Evolutionary conservation across 106 monocot species (phyloP), one percentile per base, ranked within the genome.

Genomic region (Dioscorea zingiberensis): DNA sequence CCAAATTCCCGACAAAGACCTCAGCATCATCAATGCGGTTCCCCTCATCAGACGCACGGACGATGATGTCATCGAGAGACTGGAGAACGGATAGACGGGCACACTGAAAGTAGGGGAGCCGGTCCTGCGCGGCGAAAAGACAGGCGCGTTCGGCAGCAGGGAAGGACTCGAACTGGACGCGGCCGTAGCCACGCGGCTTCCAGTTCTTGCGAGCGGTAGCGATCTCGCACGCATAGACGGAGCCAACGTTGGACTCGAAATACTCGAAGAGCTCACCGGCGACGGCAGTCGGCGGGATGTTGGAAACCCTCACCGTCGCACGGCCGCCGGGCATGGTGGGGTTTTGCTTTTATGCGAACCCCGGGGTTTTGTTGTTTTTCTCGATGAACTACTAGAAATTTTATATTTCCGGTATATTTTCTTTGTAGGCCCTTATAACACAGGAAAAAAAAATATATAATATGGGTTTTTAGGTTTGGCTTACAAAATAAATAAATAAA

Each of bases 201-300:
- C 92, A 89, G 60, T 73, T 76, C 25, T 61, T 66, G 72, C 63
- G 86, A 54, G 27, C 55, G 59, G 89, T 54, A 68, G 66, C 65
- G 67, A 93, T 93, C 69, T 86, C 79, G 81, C 81, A 81, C 60
- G 92, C 92, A 73, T 75, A 85, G 47, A 81, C 92, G 46, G 78
- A 60, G 65, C 86, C 92, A 12, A 84, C 79, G 63, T 64, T 59
- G 45, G 80, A 60, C 9, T 77, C 76, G 76, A 98, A 86, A 86
- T 71, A 89, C 53, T 51, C 59, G 58, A 79, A 69, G 32, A 98
- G 81, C 60, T 92, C 97, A 21, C 1, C 38, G 27, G 92, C 97
- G 46, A 76, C 29, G 61, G 89, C 86, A 2, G 86, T 55, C 4
- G 62, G 48, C 13, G 92, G 97, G 54, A 93, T 74, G 77, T 86